phyloP scores from a whole-genome alignment of 75 land plant genomes.

The Isoetes taiwanensis region DNA sequence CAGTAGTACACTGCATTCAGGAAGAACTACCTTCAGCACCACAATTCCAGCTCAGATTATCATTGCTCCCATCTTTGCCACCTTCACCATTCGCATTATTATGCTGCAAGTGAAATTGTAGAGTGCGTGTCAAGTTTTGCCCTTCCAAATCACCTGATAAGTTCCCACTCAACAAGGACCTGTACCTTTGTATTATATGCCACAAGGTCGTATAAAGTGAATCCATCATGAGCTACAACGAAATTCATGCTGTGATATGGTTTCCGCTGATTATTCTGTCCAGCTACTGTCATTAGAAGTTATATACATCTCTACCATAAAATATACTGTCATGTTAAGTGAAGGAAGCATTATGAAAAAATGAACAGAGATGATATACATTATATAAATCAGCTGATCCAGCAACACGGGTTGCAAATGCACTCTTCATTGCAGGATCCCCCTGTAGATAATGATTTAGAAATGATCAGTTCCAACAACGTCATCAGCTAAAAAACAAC shows the following conservation, averaged over 20 bases:
- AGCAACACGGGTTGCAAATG: conserved; percentile 78
- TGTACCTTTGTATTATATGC: conserved; percentile 85
- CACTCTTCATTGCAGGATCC: conserved; percentile 70
- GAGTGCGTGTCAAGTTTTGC: neutral
- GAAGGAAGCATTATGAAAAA: neutral
- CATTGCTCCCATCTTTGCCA: conserved; percentile 88
- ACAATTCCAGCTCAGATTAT: conserved; percentile 95
- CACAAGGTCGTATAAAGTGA: conserved; percentile 83
- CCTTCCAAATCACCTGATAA: neutral
- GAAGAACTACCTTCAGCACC: conserved; percentile 58
- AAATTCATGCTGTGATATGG: conserved; percentile 90
- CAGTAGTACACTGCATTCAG: neutral
- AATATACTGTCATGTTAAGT: neutral
- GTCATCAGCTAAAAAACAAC: too few species aligned
- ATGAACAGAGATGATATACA: conserved; percentile 12
- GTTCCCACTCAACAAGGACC: neutral
- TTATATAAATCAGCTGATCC: conserved; percentile 90
- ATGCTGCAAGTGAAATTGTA: conserved; percentile 31
- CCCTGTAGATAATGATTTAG: conserved; percentile 42
- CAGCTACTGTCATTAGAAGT: neutral
- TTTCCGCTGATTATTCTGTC: conserved; percentile 64
- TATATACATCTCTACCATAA: neutral
- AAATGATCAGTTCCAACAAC: too few species aligned
- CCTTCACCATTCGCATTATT: conserved; percentile 89
- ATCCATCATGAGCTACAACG: conserved; percentile 96